Conservation (phyloP, 345 rosid genomes). For the Garcia nutans region DNA sequence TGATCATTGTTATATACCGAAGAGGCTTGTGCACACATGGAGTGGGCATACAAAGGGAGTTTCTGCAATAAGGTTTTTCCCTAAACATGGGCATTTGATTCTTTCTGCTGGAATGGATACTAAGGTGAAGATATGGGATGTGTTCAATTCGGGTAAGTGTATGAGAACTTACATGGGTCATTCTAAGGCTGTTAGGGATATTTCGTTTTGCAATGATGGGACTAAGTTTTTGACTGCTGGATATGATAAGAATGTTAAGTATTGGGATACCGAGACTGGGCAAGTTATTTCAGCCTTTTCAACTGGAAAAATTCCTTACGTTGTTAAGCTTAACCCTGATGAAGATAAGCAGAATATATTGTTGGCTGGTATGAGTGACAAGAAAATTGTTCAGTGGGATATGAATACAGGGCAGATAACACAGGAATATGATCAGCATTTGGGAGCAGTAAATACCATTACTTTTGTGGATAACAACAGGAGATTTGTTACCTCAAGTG, state of each 20-base stretch:
- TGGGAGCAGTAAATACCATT: slow-evolving; percentile 77
- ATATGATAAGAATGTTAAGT: slow-evolving; percentile 91
- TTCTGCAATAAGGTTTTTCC: slow-evolving; percentile 79
- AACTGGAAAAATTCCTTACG: slow-evolving; percentile 89
- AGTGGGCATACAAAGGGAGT: slow-evolving; percentile 33
- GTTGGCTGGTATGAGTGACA: slow-evolving; percentile 98
- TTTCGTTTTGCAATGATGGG: slow-evolving; percentile 92
- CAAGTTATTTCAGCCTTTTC: slow-evolving; percentile 91
- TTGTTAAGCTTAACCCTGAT: slow-evolving; percentile 88
- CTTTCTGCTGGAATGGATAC: slow-evolving; percentile 97
- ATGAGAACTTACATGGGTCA: slow-evolving; percentile 99
- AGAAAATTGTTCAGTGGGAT: slow-evolving; percentile 99
- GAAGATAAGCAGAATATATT: slow-evolving; percentile 92
- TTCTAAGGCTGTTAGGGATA: slow-evolving; percentile 88
- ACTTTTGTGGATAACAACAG: slow-evolving; percentile 94
- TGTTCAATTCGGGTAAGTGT: slow-evolving; percentile 91
- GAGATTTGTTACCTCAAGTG: slow-evolving; percentile 95
- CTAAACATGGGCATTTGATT: slow-evolving; percentile 92
- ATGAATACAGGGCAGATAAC: slow-evolving; percentile 87
- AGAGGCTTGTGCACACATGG: slow-evolving; percentile 29
- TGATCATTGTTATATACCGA: slow-evolving; percentile 69
- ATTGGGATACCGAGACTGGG: slow-evolving; percentile 97
- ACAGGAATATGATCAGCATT: slow-evolving; percentile 42
- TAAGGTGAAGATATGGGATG: slow-evolving; percentile 99
- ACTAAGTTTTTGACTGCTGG: slow-evolving; percentile 91